Conservation (phyloP, 331 rosid species). For the Malus hybrid region DNA sequence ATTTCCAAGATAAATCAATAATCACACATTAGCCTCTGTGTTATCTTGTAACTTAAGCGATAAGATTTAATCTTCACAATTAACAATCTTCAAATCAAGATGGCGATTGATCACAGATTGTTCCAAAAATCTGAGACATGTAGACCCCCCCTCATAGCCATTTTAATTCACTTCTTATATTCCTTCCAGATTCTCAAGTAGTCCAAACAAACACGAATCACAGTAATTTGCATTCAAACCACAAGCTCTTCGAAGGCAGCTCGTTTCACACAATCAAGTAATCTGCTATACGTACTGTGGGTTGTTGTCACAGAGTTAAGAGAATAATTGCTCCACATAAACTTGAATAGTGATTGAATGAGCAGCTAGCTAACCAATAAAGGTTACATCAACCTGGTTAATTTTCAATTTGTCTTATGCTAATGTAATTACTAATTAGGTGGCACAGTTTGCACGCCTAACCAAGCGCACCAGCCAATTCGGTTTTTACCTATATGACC, state of each 20-base stretch:
- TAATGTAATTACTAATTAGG: conserved; percentile 18
- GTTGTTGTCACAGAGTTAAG: neutral
- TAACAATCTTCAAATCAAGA: conserved; percentile 25
- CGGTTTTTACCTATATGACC: neutral
- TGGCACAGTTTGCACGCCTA: conserved; percentile 25
- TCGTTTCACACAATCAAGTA: conserved; percentile 18
- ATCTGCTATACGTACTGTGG: neutral
- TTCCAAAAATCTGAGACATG: conserved; percentile 41
- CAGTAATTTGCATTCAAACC: conserved; percentile 16
- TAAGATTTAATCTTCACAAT: conserved; percentile 36
- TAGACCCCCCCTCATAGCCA: conserved; percentile 38
- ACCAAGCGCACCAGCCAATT: neutral
- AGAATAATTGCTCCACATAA: conserved; percentile 18
- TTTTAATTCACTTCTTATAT: conserved; percentile 19
- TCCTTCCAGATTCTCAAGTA: neutral
- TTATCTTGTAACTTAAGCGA: conserved; percentile 34
- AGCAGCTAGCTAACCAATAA: conserved; percentile 11
- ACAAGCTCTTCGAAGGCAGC: conserved; percentile 12
- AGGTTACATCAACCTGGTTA: conserved; percentile 18
- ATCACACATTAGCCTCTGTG: conserved; percentile 2
- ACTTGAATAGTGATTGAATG: neutral
- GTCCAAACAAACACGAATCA: neutral
- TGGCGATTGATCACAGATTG: conserved; percentile 36
- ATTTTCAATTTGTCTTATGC: conserved; percentile 35
- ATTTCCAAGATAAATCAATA: conserved; percentile 9